Base-by-base conservation (phyloP, 1,284 basidiomycete genomes). In the Violaceomyces palustris region DNA sequence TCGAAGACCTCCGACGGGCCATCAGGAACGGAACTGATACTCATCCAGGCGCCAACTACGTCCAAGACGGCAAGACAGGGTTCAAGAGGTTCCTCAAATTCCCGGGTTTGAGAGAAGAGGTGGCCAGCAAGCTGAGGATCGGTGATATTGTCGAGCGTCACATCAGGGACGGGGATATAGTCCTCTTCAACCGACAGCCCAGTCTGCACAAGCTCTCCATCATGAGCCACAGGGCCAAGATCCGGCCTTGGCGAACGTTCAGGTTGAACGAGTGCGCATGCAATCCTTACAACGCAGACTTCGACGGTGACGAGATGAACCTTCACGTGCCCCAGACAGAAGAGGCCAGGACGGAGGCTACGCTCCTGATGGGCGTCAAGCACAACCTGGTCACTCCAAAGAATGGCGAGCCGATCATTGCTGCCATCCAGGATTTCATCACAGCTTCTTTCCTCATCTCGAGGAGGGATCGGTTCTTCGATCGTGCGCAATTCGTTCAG, bases 251-350 rank as follows among this genome's bases (percentile, higher is more conserved):
- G 94, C 54, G 93, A 60, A 91, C 94, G 1, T 96, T 99, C 78
- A 83, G 94, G 36, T 78, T 99, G 46, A 99, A 99, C 73, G 94
- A 99, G 74, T 99, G 94, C 82, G 94, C 94, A 8, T 99, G 94
- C 76, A 93, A 90, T 40, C 94, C 94, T 2, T 99, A 99, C 78
- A 97, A 97, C 72, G 94, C 94, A 42, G 94, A 99, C 78, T 99
- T 99, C 68, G 94, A 99, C 73, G 94, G 94, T 56, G 94, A 99
- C 74, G 94, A 99, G 76, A 99, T 99, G 94, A 99, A 99, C 75
- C 79, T 99, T 61, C 72, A 99, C 75, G 89, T 99, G 2, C 94
- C 94, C 0, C 94, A 99, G 74, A 99, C 94, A 0, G 94, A 99
- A 74, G 94, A 99, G 77, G 92, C 94, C 1, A 81, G 94, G 39